These are phyloP conservation scores for Sporothrix globosa DNA, from an alignment of 2,329 filamentous ascomycete species.

Conservation along the genomic window DNA sequence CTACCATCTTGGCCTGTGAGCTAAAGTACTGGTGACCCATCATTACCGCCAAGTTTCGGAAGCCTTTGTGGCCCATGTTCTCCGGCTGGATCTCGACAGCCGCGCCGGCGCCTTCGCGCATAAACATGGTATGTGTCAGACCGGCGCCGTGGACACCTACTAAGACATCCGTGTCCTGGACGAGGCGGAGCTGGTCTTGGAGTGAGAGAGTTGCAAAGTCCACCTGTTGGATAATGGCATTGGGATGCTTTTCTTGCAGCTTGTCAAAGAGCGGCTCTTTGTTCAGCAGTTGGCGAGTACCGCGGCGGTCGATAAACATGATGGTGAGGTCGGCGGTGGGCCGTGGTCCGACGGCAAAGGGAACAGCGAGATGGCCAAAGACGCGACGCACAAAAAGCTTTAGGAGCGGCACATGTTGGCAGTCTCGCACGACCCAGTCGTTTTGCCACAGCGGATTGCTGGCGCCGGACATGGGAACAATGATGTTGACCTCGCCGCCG, in stretches of 20 bases:
- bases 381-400: constrained; percentile 43
- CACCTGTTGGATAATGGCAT: constrained; percentile 37
- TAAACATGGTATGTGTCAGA: constrained; percentile 49
- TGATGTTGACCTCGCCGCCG: constrained; percentile 39
- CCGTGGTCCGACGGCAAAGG: neutral
- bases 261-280: constrained; percentile 39
- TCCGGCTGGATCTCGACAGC: constrained; percentile 51
- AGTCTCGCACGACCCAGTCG: constrained; percentile 45
- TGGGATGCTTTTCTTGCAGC: constrained; percentile 13
- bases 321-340: constrained; percentile 36
- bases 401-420: constrained; percentile 41
- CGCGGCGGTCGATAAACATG: constrained; percentile 46
- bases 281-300: constrained; percentile 42
- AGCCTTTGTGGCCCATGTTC: constrained; percentile 45
- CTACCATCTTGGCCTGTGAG: constrained; percentile 40
- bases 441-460: constrained; percentile 50
- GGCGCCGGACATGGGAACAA: constrained; percentile 48
- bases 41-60: constrained; percentile 49
- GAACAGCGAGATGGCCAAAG: constrained; percentile 39
- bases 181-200: constrained; percentile 44
- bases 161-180: constrained; percentile 48
- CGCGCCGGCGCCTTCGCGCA: constrained; percentile 42
- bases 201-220: constrained; percentile 47
- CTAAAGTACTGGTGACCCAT: constrained; percentile 46
- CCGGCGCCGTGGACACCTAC: constrained; percentile 51